Percentiles rank a stretch among this genome's conserved stretches.
These are phyloP conservation scores for Gossypium mustelinum DNA, from an alignment of 345 rosid species.

Conservation along the genomic window DNA sequence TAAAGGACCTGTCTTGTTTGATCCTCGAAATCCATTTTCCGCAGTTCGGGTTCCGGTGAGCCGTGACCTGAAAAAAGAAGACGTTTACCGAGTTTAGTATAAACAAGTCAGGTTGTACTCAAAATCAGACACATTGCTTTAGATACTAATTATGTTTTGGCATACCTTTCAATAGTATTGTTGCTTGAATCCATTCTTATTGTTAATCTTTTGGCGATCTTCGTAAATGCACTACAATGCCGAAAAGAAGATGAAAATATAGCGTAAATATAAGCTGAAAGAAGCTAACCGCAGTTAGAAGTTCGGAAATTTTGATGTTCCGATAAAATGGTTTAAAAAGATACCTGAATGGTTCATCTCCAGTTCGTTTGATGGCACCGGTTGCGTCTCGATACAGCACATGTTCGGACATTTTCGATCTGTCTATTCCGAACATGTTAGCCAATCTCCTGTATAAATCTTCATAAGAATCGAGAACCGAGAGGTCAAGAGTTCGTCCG, in stretches of 20 bases:
- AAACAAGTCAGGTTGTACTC: background rate
- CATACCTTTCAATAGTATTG: conserved; percentile 58
- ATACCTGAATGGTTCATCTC: conserved; percentile 90
- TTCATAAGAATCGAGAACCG: conserved; percentile 65
- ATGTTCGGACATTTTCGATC: conserved; percentile 45
- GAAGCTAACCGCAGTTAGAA: background rate
- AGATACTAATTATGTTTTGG: background rate
- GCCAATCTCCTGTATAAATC: conserved; percentile 61
- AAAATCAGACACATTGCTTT: background rate
- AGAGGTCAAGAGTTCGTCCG: conserved; percentile 78
- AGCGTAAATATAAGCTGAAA: background rate
- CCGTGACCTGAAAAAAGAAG: conserved; percentile 46
- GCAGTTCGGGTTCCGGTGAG: conserved; percentile 49
- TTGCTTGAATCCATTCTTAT: conserved; percentile 51
- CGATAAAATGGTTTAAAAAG: background rate
- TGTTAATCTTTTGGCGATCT: conserved; percentile 63
- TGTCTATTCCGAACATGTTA: conserved; percentile 67
- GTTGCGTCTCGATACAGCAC: conserved; percentile 53
- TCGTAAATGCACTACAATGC: conserved; percentile 53
- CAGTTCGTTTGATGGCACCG: conserved; percentile 31
- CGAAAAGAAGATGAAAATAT: background rate
- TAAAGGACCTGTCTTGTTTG: conserved; percentile 65
- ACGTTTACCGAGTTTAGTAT: background rate
- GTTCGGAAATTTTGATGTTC: background rate
- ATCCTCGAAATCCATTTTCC: conserved; percentile 57